Evolutionary conservation across 139 green algal genomes (phyloP).

Genomic region (Nannochloris sp.): DNA sequence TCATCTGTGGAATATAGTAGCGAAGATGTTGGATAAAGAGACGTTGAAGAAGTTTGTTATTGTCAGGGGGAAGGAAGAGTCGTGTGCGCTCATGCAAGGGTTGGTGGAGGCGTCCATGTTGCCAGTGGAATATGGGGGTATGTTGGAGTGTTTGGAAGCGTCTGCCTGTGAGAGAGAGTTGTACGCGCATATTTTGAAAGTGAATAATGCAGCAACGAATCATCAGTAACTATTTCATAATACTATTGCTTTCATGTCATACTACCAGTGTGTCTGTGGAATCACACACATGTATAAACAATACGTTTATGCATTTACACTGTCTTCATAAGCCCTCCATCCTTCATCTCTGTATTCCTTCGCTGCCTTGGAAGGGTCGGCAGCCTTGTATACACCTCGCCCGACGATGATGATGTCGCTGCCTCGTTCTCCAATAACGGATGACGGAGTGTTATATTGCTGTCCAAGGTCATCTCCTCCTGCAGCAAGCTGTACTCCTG

Average conservation of each 20-base stretch:
- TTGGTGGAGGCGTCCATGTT: too few relatives aligned
- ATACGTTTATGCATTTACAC: neutral
- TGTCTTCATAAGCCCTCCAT: constrained; percentile 79
- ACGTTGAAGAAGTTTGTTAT: too few relatives aligned
- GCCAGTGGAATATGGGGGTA: too few relatives aligned
- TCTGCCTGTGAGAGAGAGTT: too few relatives aligned
- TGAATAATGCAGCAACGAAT: neutral
- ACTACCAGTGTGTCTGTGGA: neutral
- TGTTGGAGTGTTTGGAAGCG: too few relatives aligned
- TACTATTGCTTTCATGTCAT: too few relatives aligned
- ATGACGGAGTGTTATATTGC: constrained; percentile 94
- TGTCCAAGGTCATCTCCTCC: constrained; percentile 91
- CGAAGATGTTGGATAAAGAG: too few relatives aligned
- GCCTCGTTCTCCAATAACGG: constrained; percentile 70
- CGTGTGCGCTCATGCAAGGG: too few relatives aligned
- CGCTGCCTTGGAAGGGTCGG: constrained; percentile 52
- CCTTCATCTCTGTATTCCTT: constrained; percentile 79
- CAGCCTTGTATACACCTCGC: constrained; percentile 45
- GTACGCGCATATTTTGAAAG: too few relatives aligned
- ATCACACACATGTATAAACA: neutral
- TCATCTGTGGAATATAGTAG: too few relatives aligned
- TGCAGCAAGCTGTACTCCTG: constrained; percentile 83
- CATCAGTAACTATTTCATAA: too few relatives aligned
- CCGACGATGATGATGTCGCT: constrained; percentile 99
- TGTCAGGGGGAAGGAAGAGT: too few relatives aligned